Evolutionary conservation across 2,329 filamentous ascomycete species (phyloP).

Genomic region (Monosporascus sp.): DNA sequence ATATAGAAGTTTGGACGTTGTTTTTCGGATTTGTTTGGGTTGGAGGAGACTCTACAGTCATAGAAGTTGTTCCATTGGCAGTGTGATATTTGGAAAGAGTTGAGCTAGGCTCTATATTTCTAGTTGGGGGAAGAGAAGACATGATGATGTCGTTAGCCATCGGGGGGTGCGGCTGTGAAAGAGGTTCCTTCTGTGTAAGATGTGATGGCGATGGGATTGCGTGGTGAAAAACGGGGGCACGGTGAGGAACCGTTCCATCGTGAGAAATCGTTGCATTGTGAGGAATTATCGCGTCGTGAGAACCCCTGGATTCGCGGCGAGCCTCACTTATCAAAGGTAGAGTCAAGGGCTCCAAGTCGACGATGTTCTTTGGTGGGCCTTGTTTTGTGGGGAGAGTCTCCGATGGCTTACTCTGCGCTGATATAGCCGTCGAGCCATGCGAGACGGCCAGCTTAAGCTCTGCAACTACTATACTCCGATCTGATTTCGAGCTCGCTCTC

Average conservation of each 20-base stretch:
- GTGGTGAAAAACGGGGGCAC: neutral
- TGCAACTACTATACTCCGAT: constrained; percentile 41
- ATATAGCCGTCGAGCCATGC: constrained; percentile 41
- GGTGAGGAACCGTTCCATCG: neutral
- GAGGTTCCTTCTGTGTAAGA: constrained; percentile 12
- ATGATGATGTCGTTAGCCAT: constrained; percentile 6
- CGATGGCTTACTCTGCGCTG: constrained; percentile 22
- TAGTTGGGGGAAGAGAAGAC: constrained; percentile 15
- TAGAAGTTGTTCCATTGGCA: neutral
- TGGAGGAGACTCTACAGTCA: constrained; percentile 13
- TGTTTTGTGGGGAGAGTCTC: constrained; percentile 9
- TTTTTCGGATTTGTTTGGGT: constrained; percentile 16
- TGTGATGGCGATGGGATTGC: constrained; percentile 14
- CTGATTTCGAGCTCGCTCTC: constrained; percentile 43
- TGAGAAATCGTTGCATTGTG: neutral
- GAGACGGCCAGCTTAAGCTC: constrained; percentile 45
- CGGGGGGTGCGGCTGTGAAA: constrained; percentile 17
- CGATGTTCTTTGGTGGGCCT: neutral
- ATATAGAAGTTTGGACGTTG: constrained; percentile 7
- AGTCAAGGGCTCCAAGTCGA: neutral
- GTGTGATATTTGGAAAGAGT: neutral
- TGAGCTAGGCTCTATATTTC: neutral
- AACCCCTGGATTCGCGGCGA: neutral
- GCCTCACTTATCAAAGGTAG: neutral
- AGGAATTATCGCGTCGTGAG: too few relatives aligned